Evolutionary conservation across 1,139 yeast species (phyloP).

Genomic region (Saccharomycopsis hybrid): DNA sequence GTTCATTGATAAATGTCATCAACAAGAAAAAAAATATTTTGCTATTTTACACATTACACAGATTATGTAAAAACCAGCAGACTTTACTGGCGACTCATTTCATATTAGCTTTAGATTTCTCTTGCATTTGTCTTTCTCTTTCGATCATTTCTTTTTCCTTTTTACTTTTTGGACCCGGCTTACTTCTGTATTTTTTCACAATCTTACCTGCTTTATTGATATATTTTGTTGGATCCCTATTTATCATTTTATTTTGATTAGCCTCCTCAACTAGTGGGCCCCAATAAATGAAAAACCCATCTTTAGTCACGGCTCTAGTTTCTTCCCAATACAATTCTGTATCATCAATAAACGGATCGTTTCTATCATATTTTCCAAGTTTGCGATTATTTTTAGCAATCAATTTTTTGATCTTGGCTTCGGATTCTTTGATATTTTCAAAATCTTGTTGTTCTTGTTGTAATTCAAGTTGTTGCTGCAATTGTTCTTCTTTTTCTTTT

Average conservation of each 20-base stretch:
- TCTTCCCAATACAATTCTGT: slow-evolving; percentile 90
- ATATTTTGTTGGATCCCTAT: slow-evolving; percentile 7
- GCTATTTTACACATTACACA: too few relatives aligned
- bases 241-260: slow-evolving; percentile 22
- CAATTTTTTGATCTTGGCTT: slow-evolving; percentile 31
- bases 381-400: slow-evolving; percentile 54
- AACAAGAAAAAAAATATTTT: too few relatives aligned
- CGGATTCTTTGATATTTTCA: slow-evolving; percentile 30
- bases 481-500: slow-evolving; percentile 25
- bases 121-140: slow-evolving; percentile 4
- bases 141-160: slow-evolving; percentile 15
- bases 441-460: slow-evolving; percentile 24
- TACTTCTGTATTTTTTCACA: slow-evolving; percentile 18
- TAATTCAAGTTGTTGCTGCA: slow-evolving; percentile 24
- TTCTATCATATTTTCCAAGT: slow-evolving; percentile 84
- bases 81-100: too few relatives aligned
- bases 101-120: too few relatives aligned
- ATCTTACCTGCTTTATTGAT: slow-evolving; percentile 13
- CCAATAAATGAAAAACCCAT: slow-evolving; percentile 93
- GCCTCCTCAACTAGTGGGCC: slow-evolving; percentile 84
- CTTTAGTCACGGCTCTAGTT: slow-evolving; percentile 85
- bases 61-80: too few relatives aligned
- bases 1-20: too few relatives aligned
- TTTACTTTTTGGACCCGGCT: slow-evolving; percentile 20
- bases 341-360: slow-evolving; percentile 97